Conservation (phyloP, 192 early-diverging fungal genomes). For the Dispira parvispora region DNA sequence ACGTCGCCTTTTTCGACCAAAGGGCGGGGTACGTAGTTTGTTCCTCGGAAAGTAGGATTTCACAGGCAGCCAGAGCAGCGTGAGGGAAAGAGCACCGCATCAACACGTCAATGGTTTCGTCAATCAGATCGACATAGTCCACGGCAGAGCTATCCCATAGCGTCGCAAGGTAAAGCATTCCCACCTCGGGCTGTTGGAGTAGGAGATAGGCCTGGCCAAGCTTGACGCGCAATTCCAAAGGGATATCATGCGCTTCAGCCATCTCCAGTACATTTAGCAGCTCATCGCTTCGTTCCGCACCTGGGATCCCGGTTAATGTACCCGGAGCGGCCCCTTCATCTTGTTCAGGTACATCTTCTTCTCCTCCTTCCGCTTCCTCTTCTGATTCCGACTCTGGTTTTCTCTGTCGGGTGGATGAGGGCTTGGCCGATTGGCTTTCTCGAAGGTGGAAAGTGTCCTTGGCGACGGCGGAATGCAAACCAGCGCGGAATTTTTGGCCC, state of each 20-base stretch:
- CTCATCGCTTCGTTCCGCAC: conserved; percentile 3
- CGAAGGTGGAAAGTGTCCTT: not conserved
- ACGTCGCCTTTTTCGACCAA: conserved; percentile 41
- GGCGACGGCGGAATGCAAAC: too few relatives aligned
- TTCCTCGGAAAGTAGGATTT: conserved; percentile 12
- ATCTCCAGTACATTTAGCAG: conserved; percentile 9
- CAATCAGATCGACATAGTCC: conserved; percentile 47
- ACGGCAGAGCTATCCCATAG: conserved; percentile 32
- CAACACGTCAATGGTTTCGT: conserved; percentile 60
- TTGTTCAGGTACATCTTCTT: conserved; percentile 17
- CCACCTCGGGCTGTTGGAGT: conserved; percentile 4
- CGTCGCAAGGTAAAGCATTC: conserved; percentile 45
- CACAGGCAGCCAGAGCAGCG: conserved; percentile 41
- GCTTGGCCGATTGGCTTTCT: too few relatives aligned
- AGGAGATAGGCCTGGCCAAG: conserved; percentile 43
- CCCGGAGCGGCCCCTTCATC: conserved; percentile 7
- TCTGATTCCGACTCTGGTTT: not conserved
- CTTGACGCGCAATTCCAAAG: conserved; percentile 73
- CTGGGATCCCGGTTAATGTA: not conserved
- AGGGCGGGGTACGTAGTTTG: conserved; percentile 16
- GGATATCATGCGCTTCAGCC: conserved; percentile 28
- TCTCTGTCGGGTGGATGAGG: not conserved
- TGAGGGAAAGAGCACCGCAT: conserved; percentile 40
- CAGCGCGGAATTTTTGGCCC: not conserved
- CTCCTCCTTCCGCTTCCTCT: conserved; percentile 36